Evolutionary conservation across 805 yeast species (phyloP).

Genomic region (Candida caryicola): DNA sequence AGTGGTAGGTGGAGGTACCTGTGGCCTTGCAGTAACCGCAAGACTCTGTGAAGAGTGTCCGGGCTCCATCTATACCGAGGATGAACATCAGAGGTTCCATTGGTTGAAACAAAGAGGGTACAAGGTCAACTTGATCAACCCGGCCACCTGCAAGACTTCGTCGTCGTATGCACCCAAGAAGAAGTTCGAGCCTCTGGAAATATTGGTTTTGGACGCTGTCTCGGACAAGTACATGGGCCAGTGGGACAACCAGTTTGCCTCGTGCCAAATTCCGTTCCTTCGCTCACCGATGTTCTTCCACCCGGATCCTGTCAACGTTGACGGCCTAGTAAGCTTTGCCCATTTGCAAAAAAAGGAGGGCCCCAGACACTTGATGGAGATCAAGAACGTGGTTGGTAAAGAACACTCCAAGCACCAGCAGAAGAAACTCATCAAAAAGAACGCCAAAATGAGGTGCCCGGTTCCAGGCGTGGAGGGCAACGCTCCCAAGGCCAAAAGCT

Average conservation of each 20-base stretch:
- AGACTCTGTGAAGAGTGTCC: slow-evolving; percentile 43
- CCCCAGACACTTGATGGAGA: slow-evolving; percentile 34
- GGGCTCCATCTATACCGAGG: slow-evolving; percentile 44
- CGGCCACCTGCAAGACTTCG: slow-evolving; percentile 6
- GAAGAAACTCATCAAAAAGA: slow-evolving; percentile 26
- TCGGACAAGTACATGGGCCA: slow-evolving; percentile 36
- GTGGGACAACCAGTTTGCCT: slow-evolving; percentile 43
- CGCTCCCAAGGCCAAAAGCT: not conserved
- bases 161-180: slow-evolving; percentile 14
- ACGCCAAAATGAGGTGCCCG: slow-evolving; percentile 13
- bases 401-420: slow-evolving; percentile 43
- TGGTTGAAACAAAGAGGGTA: slow-evolving; percentile 38
- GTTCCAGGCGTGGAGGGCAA: slow-evolving; percentile 13
- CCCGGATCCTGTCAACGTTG: slow-evolving; percentile 43
- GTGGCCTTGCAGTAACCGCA: slow-evolving; percentile 42
- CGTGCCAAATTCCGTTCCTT: slow-evolving; percentile 41
- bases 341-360: slow-evolving; percentile 27
- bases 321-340: slow-evolving; percentile 43
- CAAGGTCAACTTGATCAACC: slow-evolving; percentile 23
- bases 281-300: slow-evolving; percentile 50
- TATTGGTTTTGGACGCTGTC: slow-evolving; percentile 37
- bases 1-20: slow-evolving; percentile 47
- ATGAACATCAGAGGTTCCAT: slow-evolving; percentile 46
- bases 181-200: slow-evolving; percentile 23
- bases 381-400: slow-evolving; percentile 42